phyloP scores from a whole-genome alignment of 306 rosid genomes.

The Cajanus cajan region DNA sequence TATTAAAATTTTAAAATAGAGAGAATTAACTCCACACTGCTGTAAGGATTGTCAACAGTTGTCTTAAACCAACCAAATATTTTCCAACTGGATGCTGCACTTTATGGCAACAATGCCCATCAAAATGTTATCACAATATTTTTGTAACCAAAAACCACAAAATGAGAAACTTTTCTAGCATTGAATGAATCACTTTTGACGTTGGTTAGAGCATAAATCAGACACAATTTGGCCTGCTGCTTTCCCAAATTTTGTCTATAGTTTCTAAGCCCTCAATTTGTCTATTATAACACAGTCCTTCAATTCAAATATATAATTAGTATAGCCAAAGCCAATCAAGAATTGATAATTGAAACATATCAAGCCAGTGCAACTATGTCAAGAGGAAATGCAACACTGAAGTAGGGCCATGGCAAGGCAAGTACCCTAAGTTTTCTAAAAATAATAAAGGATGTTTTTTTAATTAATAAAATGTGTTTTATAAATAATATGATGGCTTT shows the following conservation, averaged over 20 bases:
- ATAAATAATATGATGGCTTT: too few species aligned
- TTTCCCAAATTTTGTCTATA: not conserved
- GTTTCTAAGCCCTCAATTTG: not conserved
- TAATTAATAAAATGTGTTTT: too few species aligned
- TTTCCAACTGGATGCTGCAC: slow-evolving; percentile 11
- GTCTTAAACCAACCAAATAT: slow-evolving; percentile 10
- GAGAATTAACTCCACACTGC: not conserved
- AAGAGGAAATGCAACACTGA: slow-evolving; percentile 7
- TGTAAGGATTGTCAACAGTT: not conserved
- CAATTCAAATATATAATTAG: not conserved
- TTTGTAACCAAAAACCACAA: not conserved
- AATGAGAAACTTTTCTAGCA: slow-evolving; percentile 17
- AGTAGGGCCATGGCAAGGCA: too few species aligned
- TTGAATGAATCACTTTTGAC: not conserved
- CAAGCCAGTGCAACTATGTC: not conserved
- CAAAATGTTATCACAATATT: not conserved
- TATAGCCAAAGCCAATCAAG: slow-evolving; percentile 14
- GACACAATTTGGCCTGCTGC: slow-evolving; percentile 1
- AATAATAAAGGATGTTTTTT: too few species aligned
- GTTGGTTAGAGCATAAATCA: not conserved
- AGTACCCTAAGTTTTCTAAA: too few species aligned
- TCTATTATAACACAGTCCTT: slow-evolving; percentile 5
- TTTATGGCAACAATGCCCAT: not conserved
- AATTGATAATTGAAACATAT: slow-evolving; percentile 7
- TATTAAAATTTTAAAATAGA: not conserved